Base-by-base conservation (phyloP, 2,329 filamentous ascomycete genomes). In the Trichophyton mentagrophytes region DNA sequence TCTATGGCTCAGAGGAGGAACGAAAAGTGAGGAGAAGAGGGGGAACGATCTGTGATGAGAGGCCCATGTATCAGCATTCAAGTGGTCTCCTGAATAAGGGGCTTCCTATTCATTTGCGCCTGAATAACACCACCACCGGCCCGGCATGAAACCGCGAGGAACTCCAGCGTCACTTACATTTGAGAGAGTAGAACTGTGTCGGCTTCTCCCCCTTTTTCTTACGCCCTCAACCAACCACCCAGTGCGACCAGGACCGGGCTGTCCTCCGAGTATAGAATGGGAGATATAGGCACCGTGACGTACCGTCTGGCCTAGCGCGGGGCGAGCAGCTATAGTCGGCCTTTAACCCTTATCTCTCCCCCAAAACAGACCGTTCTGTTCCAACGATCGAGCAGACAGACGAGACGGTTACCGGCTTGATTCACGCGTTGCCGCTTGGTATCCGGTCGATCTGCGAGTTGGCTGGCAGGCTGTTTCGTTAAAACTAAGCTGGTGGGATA, bases 231-330 rank as follows among this genome's bases (percentile, higher is more conserved):
- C 46, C 20, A 27, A 11, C 46, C 13, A 7, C 20, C 20, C 46
- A 51, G 46, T 27, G 20, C 20, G 25, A 27, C n/a, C 51, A 20
- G 51, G 8, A 55, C 13, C n/a, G n/a, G 27, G 15, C 22, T 30
- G 51, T n/a, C 51, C 3, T n/a, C 11, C 51, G 51, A 20, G 51
- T 11, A 17, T n/a, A 38, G 51, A 55, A 55, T 36, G 17, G 30
- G 47, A 55, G n/a, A 36, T 36, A 36, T 20, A 20, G 51, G n/a
- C 51, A 20, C 27, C 17, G 25, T 33, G 25, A 55, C 49, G 49
- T 55, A 55, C 49, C 49, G 49, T 55, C 15, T 36, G 27, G n/a
- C n/a, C 49, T 33, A 44, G n/a, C 49, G 49, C 49, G 49, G 49
- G 49, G 49, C 8, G 40, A 44, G 17, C 11, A 15, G 25, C n/a